phyloP scores from a whole-genome alignment of 140 eudicot species.

The Senecio squalidus region DNA sequence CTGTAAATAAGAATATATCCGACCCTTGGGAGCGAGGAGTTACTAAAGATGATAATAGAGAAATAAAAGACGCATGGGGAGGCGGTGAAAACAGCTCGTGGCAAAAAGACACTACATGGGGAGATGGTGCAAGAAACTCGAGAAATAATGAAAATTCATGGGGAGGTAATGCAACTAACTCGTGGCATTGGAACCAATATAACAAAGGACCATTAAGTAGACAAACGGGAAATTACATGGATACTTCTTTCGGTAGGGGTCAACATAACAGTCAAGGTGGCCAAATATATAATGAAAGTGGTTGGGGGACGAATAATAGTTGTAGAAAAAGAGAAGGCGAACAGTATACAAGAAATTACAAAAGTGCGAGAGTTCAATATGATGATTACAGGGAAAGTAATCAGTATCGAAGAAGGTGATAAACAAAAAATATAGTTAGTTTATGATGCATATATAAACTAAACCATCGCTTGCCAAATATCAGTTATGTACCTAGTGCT shows the following conservation, averaged over 20 bases:
- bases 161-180: constrained; percentile 25
- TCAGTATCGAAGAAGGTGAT: constrained; percentile 28
- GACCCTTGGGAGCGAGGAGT: constrained; percentile 58
- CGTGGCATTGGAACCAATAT: constrained; percentile 22
- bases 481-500: not conserved
- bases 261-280: constrained; percentile 10
- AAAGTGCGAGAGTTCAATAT: constrained; percentile 48
- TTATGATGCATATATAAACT: constrained; percentile 6
- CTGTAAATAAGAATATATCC: constrained; percentile 12
- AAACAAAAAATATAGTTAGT: constrained; percentile 16
- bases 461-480: constrained; percentile 5
- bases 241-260: constrained; percentile 29
- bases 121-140: constrained; percentile 1
- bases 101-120: constrained; percentile 24
- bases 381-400: constrained; percentile 29
- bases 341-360: constrained; percentile 42
- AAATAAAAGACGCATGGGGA: constrained; percentile 41
- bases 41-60: constrained; percentile 21
- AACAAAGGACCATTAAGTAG: constrained; percentile 10
- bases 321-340: constrained; percentile 64
- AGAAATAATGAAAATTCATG: constrained; percentile 29
- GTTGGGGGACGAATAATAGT: constrained; percentile 29
- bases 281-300: constrained; percentile 24
- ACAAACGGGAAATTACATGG: constrained; percentile 29
- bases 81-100: constrained; percentile 28